Evolutionary conservation across 148 eudicot species (phyloP).

Genomic region (Hydrangea macrophylla): DNA sequence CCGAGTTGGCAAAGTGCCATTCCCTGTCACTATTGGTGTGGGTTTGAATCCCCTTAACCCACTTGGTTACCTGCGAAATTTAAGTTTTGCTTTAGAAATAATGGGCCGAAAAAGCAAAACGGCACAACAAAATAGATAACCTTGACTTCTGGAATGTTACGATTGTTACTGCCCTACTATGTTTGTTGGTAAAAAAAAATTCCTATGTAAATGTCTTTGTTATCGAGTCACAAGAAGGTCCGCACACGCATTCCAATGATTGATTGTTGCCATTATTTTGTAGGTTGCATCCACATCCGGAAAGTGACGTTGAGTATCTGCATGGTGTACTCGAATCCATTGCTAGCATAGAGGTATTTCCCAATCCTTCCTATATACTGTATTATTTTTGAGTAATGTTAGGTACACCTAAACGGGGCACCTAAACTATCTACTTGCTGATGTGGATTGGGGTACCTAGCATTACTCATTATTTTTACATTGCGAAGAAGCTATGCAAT

Average conservation of each 20-base stretch:
- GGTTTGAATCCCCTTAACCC: no score
- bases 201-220: not conserved
- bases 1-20: no score
- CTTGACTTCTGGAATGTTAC: not conserved
- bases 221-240: not conserved
- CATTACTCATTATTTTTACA: no score
- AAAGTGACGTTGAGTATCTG: constrained; percentile 70
- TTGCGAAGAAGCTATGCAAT: not conserved
- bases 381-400: no score
- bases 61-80: no score
- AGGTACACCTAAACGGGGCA: no score
- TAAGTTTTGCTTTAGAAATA: no score
- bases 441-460: no score
- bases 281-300: constrained; percentile 88
- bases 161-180: not conserved
- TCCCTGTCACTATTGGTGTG: no score
- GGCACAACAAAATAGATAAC: not conserved
- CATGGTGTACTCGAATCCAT: constrained; percentile 95
- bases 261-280: not conserved
- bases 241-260: not conserved
- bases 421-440: no score
- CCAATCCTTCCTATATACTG: not conserved
- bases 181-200: not conserved
- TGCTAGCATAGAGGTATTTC: constrained; percentile 96
- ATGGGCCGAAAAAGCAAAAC: no score